phyloP scores from a whole-genome alignment of 2,329 filamentous ascomycete genomes.

The Ophiostoma novo-ulmi region DNA sequence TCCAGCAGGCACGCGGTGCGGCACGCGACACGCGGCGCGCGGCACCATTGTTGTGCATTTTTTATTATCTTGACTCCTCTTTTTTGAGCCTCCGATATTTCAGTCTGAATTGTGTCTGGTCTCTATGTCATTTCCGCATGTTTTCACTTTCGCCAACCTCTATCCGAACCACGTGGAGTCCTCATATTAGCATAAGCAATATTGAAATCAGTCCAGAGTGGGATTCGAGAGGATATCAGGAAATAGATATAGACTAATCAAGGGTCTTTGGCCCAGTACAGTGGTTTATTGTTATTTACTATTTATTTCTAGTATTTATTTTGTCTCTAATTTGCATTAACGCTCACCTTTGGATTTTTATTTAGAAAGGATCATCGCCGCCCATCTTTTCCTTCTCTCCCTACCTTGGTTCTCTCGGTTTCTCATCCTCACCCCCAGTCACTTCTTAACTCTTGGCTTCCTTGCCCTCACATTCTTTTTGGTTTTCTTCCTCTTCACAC shows the following conservation, averaged over 20 bases:
- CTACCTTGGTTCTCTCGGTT: background rate
- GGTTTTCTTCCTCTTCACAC: background rate
- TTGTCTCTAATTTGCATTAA: constrained; percentile 1
- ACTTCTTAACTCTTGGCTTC: background rate
- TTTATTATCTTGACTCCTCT: background rate
- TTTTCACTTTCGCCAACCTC: background rate
- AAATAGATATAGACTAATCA: background rate
- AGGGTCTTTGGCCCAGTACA: background rate
- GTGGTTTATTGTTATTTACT: background rate
- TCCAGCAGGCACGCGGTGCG: background rate
- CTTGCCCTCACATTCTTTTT: background rate
- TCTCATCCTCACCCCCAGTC: background rate
- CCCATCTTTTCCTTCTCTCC: constrained; percentile 11
- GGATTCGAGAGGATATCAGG: background rate
- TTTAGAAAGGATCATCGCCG: constrained; percentile 23
- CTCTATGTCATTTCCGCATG: background rate
- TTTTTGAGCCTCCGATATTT: background rate
- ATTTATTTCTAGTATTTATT: background rate
- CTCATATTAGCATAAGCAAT: constrained; percentile 2
- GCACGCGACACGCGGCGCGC: background rate
- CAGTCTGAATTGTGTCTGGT: background rate
- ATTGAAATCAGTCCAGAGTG: background rate
- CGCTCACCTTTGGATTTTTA: constrained; percentile 3
- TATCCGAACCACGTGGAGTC: constrained; percentile 1
- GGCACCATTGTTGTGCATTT: background rate